These are phyloP conservation scores for Agaricus blazei DNA, from an alignment of 768 basidiomycete species.

Conservation along the genomic window DNA sequence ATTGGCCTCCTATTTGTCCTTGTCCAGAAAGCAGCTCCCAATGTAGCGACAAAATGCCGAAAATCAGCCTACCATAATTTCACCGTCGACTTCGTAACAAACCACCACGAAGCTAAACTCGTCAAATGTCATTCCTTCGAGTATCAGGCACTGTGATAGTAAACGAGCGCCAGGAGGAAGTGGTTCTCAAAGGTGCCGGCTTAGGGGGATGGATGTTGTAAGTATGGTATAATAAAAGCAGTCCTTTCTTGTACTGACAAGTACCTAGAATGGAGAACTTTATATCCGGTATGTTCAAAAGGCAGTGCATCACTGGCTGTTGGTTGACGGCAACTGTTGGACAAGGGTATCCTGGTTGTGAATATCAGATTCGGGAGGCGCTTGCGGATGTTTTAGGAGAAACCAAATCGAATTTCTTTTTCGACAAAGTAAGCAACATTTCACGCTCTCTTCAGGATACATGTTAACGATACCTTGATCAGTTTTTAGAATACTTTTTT, in stretches of 20 bases:
- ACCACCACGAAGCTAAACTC: background rate
- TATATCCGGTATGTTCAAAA: slow-evolving; percentile 44
- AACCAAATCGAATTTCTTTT: slow-evolving; percentile 72
- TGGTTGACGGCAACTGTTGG: background rate
- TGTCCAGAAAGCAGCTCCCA: no score
- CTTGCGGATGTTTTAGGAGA: slow-evolving; percentile 61
- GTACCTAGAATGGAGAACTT: slow-evolving; percentile 68
- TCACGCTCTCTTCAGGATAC: background rate
- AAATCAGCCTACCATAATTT: background rate
- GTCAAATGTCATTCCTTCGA: slow-evolving; percentile 46
- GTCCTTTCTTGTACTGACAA: slow-evolving; percentile 7
- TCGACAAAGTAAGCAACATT: slow-evolving; percentile 57
- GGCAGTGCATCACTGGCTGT: background rate
- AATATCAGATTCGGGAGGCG: slow-evolving; percentile 70
- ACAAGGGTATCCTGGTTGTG: slow-evolving; percentile 73
- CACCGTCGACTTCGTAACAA: background rate
- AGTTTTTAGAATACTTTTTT: slow-evolving; percentile 87
- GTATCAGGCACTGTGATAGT: slow-evolving; percentile 58
- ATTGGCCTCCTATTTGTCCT: background rate
- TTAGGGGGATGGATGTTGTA: slow-evolving; percentile 86
- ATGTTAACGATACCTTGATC: background rate
- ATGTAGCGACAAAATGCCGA: no score
- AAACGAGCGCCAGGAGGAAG: slow-evolving; percentile 48
- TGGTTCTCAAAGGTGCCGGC: slow-evolving; percentile 69
- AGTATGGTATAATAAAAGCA: slow-evolving; percentile 32